phyloP scores from a whole-genome alignment of 2,329 filamentous ascomycete species.

The Neopestalotiopsis rosae region DNA sequence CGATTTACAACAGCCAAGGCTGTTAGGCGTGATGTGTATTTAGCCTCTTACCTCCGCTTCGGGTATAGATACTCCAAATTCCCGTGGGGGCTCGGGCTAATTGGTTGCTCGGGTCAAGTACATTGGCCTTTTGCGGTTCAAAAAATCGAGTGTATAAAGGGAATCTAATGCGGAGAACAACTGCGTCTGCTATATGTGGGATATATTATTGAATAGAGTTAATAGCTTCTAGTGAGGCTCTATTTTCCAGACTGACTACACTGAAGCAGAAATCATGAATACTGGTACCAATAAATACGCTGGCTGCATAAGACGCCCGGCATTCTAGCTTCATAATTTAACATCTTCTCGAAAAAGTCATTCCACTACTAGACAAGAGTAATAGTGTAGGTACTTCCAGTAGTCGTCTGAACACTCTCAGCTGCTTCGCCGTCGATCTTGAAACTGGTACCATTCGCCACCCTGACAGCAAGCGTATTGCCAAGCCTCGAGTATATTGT shows the following conservation, averaged over 20 bases:
- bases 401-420: constrained; percentile 12
- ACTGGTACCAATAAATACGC: too few species aligned
- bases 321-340: too few species aligned
- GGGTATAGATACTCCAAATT: neutral
- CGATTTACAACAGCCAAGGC: too few species aligned
- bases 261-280: too few species aligned
- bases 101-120: neutral
- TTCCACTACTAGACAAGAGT: neutral
- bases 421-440: constrained; percentile 8
- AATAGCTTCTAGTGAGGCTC: neutral
- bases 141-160: neutral
- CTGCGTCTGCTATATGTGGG: constrained; percentile 13
- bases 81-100: neutral
- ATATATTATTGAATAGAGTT: neutral
- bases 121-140: neutral
- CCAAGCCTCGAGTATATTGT: constrained; percentile 12
- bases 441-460: constrained; percentile 5
- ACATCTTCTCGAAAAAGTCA: neutral
- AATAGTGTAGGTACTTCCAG: constrained; percentile 7
- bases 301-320: neutral
- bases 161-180: neutral
- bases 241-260: neutral
- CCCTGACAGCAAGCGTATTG: neutral
- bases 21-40: neutral
- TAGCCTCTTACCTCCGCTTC: neutral